phyloP scores from a whole-genome alignment of 2,329 filamentous ascomycete species.

The Myriangium duriaei region DNA sequence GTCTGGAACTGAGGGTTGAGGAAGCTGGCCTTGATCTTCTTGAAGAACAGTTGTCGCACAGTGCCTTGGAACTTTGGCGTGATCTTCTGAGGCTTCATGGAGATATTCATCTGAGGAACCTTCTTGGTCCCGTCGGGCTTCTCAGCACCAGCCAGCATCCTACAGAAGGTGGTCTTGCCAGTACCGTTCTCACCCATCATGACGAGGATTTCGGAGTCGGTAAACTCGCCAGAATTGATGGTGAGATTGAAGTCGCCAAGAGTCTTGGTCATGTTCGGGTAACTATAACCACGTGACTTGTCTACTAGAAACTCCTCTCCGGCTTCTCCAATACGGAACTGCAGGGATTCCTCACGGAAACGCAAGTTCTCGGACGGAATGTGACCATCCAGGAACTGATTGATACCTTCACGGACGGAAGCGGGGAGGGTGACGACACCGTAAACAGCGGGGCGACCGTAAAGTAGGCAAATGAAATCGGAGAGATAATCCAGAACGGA shows the following conservation, averaged over 20 bases:
- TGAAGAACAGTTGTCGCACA: constrained; percentile 96
- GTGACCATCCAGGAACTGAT: constrained; percentile 96
- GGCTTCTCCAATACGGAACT: constrained; percentile 85
- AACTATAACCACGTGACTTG: constrained; percentile 71
- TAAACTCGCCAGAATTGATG: constrained; percentile 77
- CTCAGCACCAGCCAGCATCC: constrained; percentile 80
- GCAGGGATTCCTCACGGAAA: constrained; percentile 92
- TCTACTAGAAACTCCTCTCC: constrained; percentile 80
- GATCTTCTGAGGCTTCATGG: constrained; percentile 99
- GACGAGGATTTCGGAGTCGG: constrained; percentile 95
- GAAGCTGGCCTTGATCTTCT: constrained; percentile 97
- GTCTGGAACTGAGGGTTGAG: constrained; percentile 97
- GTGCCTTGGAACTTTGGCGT: constrained; percentile 97
- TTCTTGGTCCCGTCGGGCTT: constrained; percentile 72
- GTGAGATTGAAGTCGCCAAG: constrained; percentile 75
- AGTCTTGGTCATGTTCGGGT: constrained; percentile 87
- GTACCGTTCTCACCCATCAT: constrained; percentile 99
- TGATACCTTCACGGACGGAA: constrained; percentile 97
- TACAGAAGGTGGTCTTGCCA: constrained; percentile 98
- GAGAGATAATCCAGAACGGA: constrained; percentile 97
- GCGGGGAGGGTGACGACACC: constrained; percentile 93
- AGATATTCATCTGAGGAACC: constrained; percentile 90
- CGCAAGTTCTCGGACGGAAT: constrained; percentile 97
- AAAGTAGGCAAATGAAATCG: constrained; percentile 95
- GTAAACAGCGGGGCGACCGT: constrained; percentile 89